A percentile compares a stretch with the other conserved stretches of the same genome.
phyloP scores from a whole-genome alignment of 345 rosid genomes.

The Populus tremula region DNA sequence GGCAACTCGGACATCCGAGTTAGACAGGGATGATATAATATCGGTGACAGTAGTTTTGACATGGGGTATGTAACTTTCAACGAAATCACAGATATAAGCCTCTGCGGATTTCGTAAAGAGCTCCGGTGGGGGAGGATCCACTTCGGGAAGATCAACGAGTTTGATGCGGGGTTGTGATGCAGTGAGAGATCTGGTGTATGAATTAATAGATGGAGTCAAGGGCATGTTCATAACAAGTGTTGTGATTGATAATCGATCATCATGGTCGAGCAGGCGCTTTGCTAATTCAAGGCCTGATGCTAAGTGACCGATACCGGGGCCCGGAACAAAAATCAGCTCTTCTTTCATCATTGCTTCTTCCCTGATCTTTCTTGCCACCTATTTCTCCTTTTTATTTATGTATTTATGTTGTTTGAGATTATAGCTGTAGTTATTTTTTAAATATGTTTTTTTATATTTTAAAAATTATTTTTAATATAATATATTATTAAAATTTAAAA shows the following conservation, averaged over 20 bases:
- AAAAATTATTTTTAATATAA: too few species aligned
- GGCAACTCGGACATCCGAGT: constrained; percentile 2
- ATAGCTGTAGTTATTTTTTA: too few species aligned
- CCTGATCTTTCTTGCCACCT: not conserved
- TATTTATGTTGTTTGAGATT: too few species aligned
- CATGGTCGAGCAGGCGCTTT: constrained; percentile 31
- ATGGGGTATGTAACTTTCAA: not conserved
- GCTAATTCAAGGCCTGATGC: constrained; percentile 48
- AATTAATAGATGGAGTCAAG: not conserved
- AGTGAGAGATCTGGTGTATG: constrained; percentile 11
- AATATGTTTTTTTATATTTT: too few species aligned
- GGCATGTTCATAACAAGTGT: constrained; percentile 26
- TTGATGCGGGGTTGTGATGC: constrained; percentile 31
- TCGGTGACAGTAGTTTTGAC: not conserved
- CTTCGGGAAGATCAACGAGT: constrained; percentile 30
- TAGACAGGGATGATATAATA: not conserved
- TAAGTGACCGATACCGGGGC: constrained; percentile 42
- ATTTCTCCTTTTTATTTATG: not conserved
- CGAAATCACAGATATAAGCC: not conserved
- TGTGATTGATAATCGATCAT: constrained; percentile 34
- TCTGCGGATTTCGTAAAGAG: constrained; percentile 19
- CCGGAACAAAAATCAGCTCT: constrained; percentile 39
- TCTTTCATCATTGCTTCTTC: constrained; percentile 18
- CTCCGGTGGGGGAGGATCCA: constrained; percentile 26
- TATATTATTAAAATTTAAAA: too few species aligned